A percentile compares a stretch with the other conserved stretches of the same genome.
These are phyloP conservation scores for Ustilago tritici DNA, from an alignment of 1,284 basidiomycete genomes.

Conservation along the genomic window DNA sequence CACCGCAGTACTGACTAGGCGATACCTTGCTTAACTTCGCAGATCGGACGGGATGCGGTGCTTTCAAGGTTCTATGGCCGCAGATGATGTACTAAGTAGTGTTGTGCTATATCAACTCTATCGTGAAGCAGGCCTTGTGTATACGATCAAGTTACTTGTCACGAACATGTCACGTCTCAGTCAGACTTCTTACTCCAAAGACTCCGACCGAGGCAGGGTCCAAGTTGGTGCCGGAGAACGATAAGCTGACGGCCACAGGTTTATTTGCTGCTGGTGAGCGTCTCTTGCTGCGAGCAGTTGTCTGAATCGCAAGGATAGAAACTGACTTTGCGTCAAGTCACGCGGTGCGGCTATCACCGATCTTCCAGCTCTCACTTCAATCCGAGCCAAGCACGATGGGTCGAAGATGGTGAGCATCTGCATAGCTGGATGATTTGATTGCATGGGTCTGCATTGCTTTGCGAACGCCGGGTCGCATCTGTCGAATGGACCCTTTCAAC, in stretches of 20 bases:
- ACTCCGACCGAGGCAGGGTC: background rate
- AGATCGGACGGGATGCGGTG: conserved; percentile 84
- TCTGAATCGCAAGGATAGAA: too few species aligned
- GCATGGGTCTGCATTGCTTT: background rate
- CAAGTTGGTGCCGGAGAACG: background rate
- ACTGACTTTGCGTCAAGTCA: too few species aligned
- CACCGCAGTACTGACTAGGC: conserved; percentile 85
- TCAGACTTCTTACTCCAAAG: background rate
- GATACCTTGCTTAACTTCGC: conserved; percentile 82
- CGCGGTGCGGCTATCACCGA: too few species aligned
- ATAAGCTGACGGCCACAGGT: background rate
- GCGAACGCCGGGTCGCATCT: background rate
- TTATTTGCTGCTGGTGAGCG: background rate
- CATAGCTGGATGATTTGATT: background rate
- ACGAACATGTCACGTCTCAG: background rate
- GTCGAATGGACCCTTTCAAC: conserved; percentile 35
- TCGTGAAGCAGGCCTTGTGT: too few species aligned
- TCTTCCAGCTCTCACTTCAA: too few species aligned
- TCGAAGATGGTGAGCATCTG: background rate
- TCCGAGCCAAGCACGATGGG: too few species aligned
- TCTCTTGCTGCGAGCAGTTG: background rate
- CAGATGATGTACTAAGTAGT: conserved; percentile 72
- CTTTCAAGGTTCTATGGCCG: conserved; percentile 83
- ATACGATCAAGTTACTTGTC: background rate
- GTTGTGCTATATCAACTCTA: too few species aligned